Conservation (phyloP, 2,329 filamentous ascomycete genomes). For the Cordyceps militaris region DNA sequence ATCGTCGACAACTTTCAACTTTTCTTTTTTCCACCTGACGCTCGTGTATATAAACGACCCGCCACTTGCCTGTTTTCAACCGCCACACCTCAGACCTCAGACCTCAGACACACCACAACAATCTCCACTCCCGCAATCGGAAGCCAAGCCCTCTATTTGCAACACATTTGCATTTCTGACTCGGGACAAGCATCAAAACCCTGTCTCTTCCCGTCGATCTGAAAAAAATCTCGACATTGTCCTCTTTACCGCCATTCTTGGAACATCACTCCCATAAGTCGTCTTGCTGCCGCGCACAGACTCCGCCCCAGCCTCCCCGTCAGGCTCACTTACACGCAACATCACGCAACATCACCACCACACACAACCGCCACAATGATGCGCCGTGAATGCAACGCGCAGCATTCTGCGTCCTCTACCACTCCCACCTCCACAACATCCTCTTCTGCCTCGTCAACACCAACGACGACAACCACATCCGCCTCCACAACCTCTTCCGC, state of each 20-base stretch:
- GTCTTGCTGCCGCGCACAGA: background rate
- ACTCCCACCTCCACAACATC: conserved; percentile 16
- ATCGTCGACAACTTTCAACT: background rate
- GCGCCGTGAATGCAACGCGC: conserved; percentile 11
- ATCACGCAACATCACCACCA: background rate
- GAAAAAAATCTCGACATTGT: background rate
- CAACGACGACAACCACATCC: conserved; percentile 17
- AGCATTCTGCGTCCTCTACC: conserved; percentile 8
- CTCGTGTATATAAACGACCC: conserved; percentile 4
- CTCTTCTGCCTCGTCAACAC: conserved; percentile 11
- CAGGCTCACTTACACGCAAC: conserved; percentile 6
- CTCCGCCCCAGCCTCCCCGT: background rate
- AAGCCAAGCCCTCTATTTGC: background rate
- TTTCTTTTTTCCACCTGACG: background rate
- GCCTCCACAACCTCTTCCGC: conserved; percentile 25
- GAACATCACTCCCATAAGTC: too few relatives aligned
- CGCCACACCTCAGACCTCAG: background rate
- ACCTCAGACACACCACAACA: background rate
- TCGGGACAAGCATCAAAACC: background rate
- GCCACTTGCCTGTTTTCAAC: conserved; percentile 11
- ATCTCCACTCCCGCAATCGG: conserved; percentile 11
- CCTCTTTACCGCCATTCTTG: background rate
- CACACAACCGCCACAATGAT: conserved; percentile 7
- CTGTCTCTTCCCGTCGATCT: background rate
- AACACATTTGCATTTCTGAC: background rate